Evolutionary conservation across 768 basidiomycete species (phyloP).

Genomic region (Pulveroboletus ravenelii): DNA sequence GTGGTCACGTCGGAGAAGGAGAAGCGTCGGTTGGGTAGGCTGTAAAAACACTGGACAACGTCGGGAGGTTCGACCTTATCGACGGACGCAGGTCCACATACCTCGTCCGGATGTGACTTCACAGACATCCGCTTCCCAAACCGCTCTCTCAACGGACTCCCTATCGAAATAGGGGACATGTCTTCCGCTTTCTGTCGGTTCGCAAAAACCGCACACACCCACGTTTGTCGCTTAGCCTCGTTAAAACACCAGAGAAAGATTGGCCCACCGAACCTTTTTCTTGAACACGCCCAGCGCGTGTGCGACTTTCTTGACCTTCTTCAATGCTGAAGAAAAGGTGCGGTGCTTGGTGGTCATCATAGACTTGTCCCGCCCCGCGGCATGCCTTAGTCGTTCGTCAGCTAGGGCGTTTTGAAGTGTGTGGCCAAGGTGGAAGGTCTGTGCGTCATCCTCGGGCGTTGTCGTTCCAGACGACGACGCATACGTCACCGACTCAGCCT

Average conservation of each 20-base stretch:
- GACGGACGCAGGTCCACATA: conserved; percentile 7
- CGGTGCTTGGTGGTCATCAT: conserved; percentile 9
- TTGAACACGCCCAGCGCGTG: conserved; percentile 20
- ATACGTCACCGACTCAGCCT: conserved; percentile 17
- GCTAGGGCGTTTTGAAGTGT: conserved; percentile 3
- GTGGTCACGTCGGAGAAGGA: conserved; percentile 23
- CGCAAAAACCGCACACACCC: neutral
- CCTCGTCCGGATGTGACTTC: conserved; percentile 24
- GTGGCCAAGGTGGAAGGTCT: conserved; percentile 20
- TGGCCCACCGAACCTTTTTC: conserved; percentile 17
- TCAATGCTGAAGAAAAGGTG: conserved; percentile 17
- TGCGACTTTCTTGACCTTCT: conserved; percentile 20
- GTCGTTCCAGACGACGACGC: conserved; percentile 29
- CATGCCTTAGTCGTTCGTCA: conserved; percentile 2
- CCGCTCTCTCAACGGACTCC: conserved; percentile 27
- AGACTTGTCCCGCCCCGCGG: conserved; percentile 1
- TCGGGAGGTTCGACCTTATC: neutral
- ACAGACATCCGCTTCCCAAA: conserved; percentile 28
- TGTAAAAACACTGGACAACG: conserved; percentile 21
- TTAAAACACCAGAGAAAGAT: neutral
- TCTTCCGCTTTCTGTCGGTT: conserved; percentile 20
- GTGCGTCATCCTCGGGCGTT: conserved; percentile 28
- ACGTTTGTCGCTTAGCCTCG: neutral
- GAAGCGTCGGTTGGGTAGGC: conserved; percentile 27
- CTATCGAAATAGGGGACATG: conserved; percentile 19